phyloP scores from a whole-genome alignment of 495 filamentous ascomycete species.

The Lichenothelia convexa region DNA sequence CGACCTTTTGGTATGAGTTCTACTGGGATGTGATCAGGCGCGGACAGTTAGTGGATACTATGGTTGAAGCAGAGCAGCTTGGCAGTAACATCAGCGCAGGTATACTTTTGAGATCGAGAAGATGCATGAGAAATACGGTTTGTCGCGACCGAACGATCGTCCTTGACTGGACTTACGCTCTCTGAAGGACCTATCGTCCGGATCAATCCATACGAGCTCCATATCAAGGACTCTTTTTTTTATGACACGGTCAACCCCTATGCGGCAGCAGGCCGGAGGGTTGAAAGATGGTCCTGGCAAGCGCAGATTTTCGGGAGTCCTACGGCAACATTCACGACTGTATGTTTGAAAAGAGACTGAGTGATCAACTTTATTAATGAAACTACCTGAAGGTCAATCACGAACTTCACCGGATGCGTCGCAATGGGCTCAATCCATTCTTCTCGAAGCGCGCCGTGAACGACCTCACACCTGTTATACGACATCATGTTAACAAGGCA shows the following conservation, averaged over 20 bases:
- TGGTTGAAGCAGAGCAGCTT: too few relatives aligned
- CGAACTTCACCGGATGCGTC: constrained; percentile 1
- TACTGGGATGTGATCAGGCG: not conserved
- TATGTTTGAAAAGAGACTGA: too few relatives aligned
- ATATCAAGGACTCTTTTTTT: constrained; percentile 14
- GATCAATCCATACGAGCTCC: constrained; percentile 17
- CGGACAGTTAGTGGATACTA: too few relatives aligned
- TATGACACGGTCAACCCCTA: constrained; percentile 10
- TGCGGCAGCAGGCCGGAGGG: constrained; percentile 6
- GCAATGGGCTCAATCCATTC: constrained; percentile 3
- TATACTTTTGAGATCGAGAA: not conserved
- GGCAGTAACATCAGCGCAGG: too few relatives aligned
- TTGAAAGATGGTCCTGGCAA: constrained; percentile 5
- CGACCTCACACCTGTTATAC: not conserved
- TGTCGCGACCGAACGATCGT: not conserved
- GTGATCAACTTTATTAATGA: too few relatives aligned
- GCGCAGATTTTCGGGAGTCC: constrained; percentile 5
- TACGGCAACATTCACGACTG: constrained; percentile 3
- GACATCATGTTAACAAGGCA: not conserved
- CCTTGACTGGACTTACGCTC: not conserved
- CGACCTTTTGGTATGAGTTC: constrained; percentile 3
- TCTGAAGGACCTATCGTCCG: constrained; percentile 15
- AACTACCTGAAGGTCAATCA: too few relatives aligned
- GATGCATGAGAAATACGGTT: constrained; percentile 3
- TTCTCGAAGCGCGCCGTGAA: not conserved